Base-by-base conservation (phyloP, 257 asterid genomes). In the Solanum infundibuliforme region DNA sequence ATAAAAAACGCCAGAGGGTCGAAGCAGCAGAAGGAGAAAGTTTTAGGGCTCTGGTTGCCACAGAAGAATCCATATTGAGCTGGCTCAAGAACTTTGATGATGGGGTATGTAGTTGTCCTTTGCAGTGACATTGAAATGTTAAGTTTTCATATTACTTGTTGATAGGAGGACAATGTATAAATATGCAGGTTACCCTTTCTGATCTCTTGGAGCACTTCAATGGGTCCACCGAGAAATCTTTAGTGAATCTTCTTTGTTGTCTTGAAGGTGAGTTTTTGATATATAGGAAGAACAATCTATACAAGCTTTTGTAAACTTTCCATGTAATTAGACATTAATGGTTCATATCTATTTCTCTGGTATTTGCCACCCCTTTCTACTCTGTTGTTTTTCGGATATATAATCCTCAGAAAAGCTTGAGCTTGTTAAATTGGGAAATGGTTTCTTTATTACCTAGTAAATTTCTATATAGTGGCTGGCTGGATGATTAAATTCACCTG, bases 211-310 rank as follows among this genome's bases (percentile, higher is more conserved):
- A 88, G 89, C 97, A 95, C 90, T 96, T 96, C 90, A 89, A 76
- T 13, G 98, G 97, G 60, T 92, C 98, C 23, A 91, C 88, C 5
- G 91, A 93, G 83, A 95, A 93, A 89, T 79, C 92, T 3, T 35
- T 96, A 32, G 83, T 90, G 52, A 89, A 93, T 85, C 86, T 96
- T 87, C 91, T 96, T 74, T 87, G 89, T 38, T 23, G 86, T 87
- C 93, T 96, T 46, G 98, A 95, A 93, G 91, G 94, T 65, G 99
- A 95, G 91, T 94, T 96, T 88, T 34, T 89, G 86, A 92, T 96
- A 87, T 96, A 87, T 90, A 94, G 86, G 87, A 94, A 93, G 93
- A 93, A 93, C 89, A 66, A 92, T 87, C 48, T 91, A 83, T 94
- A 94, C 89, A 92, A 86, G 86, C 91, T 93, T 72, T 75, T 96